phyloP scores from a whole-genome alignment of 371 early-diverging fungal genomes.

The Smittium mucronatum region DNA sequence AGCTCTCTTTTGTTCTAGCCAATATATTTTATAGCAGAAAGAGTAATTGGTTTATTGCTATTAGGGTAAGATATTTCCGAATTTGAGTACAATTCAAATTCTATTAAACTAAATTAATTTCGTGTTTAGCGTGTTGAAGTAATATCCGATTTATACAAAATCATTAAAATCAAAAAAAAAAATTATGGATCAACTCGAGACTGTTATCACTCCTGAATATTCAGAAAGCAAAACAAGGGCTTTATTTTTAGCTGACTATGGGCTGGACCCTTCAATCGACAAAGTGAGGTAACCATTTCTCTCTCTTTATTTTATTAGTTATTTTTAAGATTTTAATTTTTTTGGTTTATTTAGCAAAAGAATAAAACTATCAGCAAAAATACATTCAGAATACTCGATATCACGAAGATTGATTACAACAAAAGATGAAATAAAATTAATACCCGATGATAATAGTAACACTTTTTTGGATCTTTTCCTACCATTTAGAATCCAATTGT shows the following conservation, averaged over 20 bases:
- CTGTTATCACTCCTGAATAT: not conserved
- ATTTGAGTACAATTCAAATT: too few relatives aligned
- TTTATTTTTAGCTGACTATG: not conserved
- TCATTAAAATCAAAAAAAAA: too few relatives aligned
- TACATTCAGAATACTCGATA: slow-evolving; percentile 1
- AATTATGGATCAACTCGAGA: not conserved
- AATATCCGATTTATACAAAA: too few relatives aligned
- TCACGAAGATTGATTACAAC: not conserved
- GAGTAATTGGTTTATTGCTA: too few relatives aligned
- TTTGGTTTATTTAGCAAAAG: not conserved
- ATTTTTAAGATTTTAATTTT: not conserved
- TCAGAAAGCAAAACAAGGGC: not conserved
- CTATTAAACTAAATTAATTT: too few relatives aligned
- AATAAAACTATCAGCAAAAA: slow-evolving; percentile 1
- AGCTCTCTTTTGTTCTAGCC: too few relatives aligned
- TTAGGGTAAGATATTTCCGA: too few relatives aligned
- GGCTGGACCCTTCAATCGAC: not conserved
- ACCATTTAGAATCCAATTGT: not conserved
- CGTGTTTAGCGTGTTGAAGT: too few relatives aligned
- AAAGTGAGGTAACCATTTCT: slow-evolving; percentile 6
- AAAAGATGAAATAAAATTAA: not conserved
- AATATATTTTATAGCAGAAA: too few relatives aligned
- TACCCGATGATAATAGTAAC: not conserved
- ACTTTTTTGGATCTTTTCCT: not conserved
- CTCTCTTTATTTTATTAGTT: not conserved